These are phyloP conservation scores for Dichotomocladium elegans DNA, from an alignment of 371 early-diverging fungal genomes.

Conservation along the genomic window DNA sequence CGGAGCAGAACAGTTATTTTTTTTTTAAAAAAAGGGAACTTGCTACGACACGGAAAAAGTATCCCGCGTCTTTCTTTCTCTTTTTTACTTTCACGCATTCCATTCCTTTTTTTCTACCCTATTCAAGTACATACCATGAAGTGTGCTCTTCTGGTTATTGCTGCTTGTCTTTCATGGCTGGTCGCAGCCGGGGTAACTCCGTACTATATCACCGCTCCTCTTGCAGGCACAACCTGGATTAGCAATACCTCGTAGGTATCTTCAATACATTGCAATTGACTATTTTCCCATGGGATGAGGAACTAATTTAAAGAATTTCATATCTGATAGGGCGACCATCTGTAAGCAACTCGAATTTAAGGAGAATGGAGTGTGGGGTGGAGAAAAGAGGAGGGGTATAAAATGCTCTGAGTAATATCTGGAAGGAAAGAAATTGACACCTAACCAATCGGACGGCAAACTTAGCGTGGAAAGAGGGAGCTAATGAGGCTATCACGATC, in stretches of 20 bases:
- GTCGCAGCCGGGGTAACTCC: not conserved
- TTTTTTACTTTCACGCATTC: not conserved
- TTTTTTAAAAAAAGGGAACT: no score
- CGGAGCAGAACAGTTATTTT: no score
- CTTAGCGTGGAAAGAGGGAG: slow-evolving; percentile 11
- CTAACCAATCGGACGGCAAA: not conserved
- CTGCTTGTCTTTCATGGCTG: not conserved
- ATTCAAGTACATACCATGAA: not conserved
- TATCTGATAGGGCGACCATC: not conserved
- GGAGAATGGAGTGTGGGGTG: no score
- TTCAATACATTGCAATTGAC: not conserved
- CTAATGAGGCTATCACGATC: slow-evolving; percentile 3
- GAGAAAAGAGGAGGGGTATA: no score
- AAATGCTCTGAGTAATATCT: no score
- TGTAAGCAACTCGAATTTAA: no score
- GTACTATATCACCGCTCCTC: not conserved
- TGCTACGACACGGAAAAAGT: no score
- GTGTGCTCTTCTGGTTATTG: not conserved
- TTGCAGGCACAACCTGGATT: not conserved
- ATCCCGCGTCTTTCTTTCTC: not conserved
- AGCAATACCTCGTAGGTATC: not conserved
- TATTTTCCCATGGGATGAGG: not conserved
- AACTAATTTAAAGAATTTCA: not conserved
- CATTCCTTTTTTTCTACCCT: not conserved
- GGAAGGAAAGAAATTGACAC: not conserved